Base-by-base conservation (phyloP, 495 filamentous ascomycete species). In the Delitschia confertaspora region DNA sequence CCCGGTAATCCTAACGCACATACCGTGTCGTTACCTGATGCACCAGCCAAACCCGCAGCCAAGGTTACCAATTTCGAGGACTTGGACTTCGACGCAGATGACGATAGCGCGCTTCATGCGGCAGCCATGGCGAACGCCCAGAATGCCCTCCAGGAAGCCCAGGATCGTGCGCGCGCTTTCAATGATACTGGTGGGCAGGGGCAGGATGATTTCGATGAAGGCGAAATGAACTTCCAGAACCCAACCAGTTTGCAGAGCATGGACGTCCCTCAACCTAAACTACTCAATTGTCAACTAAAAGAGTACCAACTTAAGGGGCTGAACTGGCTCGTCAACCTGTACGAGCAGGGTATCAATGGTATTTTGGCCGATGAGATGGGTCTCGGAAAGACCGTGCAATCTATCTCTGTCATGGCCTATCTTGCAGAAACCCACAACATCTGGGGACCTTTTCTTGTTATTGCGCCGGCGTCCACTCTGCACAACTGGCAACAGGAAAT, bases 401-500 rank as follows among this genome's bases (percentile, higher is more conserved):
- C 88, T 4, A 98, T 98, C 45, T 96, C 91, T 2, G 93, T 98
- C 47, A 96, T 98, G 93, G 88, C 87, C 10, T 96, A 98, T 61
- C 81, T 98, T 14, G 91, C 91, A 7, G 93, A 98, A 65, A 80
- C 82, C 46, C 85, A 98, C 68, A 87, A 93, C 53, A 95, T 98
- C 59, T 98, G 91, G 91, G 91, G 91, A 23, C 91, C 91, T 1
- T 98, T 95, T 72, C 66, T 98, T 31, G 91, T 98, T 54, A 89
- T 98, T 56, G 93, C 91, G 4, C 91, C 91, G 1, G 85, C 91
- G 2, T 95, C 89, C 0, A 98, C 91, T 4, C 69, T 98, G 23
- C 91, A 98, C 76, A 98, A 98, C 54, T 98, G 91, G 91, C 87
- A 96, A 61, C 91, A 98, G 65, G 91, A 98, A 64, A 95, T 98